These are phyloP conservation scores for Vigna angularis DNA, from an alignment of 306 rosid species.

Conservation along the genomic window DNA sequence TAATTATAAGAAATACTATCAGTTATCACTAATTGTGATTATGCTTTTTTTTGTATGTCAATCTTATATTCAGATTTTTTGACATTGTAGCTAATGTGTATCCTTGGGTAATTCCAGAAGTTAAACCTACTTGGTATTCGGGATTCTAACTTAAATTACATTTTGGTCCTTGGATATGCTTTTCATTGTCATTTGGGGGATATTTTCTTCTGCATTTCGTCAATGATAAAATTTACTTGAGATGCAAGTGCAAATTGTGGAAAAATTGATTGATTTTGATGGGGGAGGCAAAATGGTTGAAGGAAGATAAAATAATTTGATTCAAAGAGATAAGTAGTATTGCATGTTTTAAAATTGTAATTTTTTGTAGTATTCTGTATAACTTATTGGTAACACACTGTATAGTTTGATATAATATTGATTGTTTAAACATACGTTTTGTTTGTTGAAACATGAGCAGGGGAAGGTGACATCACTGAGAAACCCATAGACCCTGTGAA, in stretches of 20 bases:
- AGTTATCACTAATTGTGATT: conserved; percentile 17
- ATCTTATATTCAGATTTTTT: conserved; percentile 14
- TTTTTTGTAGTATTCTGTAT: neutral
- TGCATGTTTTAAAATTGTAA: conserved; percentile 4
- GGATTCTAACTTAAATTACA: conserved; percentile 29
- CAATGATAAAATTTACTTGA: neutral
- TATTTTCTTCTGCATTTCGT: conserved; percentile 22
- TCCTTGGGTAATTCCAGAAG: conserved; percentile 34
- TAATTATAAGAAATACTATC: conserved; percentile 12
- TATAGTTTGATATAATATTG: conserved; percentile 11
- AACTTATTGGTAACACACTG: conserved; percentile 20
- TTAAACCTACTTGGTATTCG: conserved; percentile 25
- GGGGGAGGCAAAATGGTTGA: conserved; percentile 30
- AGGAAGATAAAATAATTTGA: conserved; percentile 29
- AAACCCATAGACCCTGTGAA: conserved; percentile 86
- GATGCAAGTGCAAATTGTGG: conserved; percentile 17
- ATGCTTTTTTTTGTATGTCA: conserved; percentile 3
- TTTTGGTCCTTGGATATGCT: neutral
- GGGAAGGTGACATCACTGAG: conserved; percentile 77
- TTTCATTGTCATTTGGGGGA: conserved; percentile 26
- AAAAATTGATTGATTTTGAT: conserved; percentile 36
- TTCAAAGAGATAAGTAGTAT: conserved; percentile 17
- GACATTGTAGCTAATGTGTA: conserved; percentile 32
- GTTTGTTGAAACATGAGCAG: conserved; percentile 59
- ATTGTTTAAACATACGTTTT: conserved; percentile 32